Percentiles rank a stretch among this genome's conserved stretches.
phyloP scores from a whole-genome alignment of 2,329 filamentous ascomycete genomes.

The Xylaria digitata region DNA sequence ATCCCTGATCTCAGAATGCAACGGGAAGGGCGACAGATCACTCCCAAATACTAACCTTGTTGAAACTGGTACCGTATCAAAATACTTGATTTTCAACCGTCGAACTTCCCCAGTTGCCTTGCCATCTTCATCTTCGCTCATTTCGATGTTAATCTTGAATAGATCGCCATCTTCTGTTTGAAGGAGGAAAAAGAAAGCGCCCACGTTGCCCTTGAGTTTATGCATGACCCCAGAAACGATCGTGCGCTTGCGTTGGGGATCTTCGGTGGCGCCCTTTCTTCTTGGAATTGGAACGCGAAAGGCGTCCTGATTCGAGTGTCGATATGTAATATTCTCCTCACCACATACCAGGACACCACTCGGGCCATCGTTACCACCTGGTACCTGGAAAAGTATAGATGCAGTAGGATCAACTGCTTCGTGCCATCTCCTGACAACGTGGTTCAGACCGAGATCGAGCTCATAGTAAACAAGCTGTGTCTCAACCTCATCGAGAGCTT shows the following conservation, averaged over 20 bases:
- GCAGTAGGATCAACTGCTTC: conserved; percentile 92
- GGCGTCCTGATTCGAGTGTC: conserved; percentile 93
- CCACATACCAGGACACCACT: conserved; percentile 96
- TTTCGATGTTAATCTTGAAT: conserved; percentile 95
- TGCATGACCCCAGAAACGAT: conserved; percentile 97
- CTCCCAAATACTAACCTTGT: conserved; percentile 58
- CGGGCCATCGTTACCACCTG: conserved; percentile 91
- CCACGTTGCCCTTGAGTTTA: conserved; percentile 82
- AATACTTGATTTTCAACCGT: conserved; percentile 93
- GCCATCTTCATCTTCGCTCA: conserved; percentile 83
- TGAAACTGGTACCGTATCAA: conserved; percentile 92
- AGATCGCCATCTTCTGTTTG: conserved; percentile 98
- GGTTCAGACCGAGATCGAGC: conserved; percentile 94
- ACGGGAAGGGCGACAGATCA: neutral
- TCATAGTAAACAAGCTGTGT: conserved; percentile 97
- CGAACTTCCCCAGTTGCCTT: conserved; percentile 84
- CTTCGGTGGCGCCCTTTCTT: conserved; percentile 86
- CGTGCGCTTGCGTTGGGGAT: conserved; percentile 87
- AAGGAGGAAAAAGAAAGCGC: conserved; percentile 95
- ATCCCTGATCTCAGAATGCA: neutral
- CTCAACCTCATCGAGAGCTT: conserved; percentile 83
- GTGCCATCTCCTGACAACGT: conserved; percentile 96
- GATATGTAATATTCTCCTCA: conserved; percentile 94
- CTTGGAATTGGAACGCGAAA: conserved; percentile 91
- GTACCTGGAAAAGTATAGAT: conserved; percentile 92